Base-by-base conservation (phyloP, 345 rosid genomes). In the Triadica sebifera region DNA sequence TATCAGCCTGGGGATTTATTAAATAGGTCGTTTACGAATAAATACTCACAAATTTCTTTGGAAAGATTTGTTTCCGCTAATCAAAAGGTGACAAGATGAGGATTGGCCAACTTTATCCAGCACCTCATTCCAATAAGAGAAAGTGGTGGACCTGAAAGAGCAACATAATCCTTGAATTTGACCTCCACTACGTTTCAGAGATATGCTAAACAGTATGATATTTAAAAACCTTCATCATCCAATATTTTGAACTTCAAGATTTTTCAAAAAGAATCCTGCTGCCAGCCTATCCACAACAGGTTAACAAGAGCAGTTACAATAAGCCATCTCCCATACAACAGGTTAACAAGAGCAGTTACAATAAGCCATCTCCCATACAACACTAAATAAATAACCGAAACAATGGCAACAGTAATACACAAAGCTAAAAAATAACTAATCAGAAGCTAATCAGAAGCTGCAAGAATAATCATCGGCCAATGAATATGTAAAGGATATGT, bases 11-110 rank as follows among this genome's bases (percentile, higher is more conserved):
- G 60, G 65, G 49, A 53, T 52, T 46, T 37, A 57, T 22, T 19
- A 50, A 45, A 65, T 3, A 58, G 29, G 16, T 15, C 16, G 5
- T 51, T 12, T 13, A 52, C 15, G 2, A 52, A 52, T 52, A 52
- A 12, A 52, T 52, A 52, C n/a, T n/a, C n/a, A n/a, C 12, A 72
- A 59, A 34, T 64, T 69, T 19, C 57, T 52, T 38, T 46, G 29
- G 67, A n/a, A 15, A 78, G 81, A 65, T 73, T 75, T 81, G 56
- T 81, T 84, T 77, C 87, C 83, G 74, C 85, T 81, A 76, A 74
- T 78, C n/a, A 84, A 76, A 74, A 76, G 71, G 76, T 39, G 73
- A 56, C 76, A 73, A 50, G n/a, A 0, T 65, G 47, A 34, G 70
- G 75, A 75, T 80, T 61, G 70, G 82, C 65, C 85, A 75, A 64